Base-by-base conservation (phyloP, 2,329 filamentous ascomycete species). In the Karstenula rhodostoma region DNA sequence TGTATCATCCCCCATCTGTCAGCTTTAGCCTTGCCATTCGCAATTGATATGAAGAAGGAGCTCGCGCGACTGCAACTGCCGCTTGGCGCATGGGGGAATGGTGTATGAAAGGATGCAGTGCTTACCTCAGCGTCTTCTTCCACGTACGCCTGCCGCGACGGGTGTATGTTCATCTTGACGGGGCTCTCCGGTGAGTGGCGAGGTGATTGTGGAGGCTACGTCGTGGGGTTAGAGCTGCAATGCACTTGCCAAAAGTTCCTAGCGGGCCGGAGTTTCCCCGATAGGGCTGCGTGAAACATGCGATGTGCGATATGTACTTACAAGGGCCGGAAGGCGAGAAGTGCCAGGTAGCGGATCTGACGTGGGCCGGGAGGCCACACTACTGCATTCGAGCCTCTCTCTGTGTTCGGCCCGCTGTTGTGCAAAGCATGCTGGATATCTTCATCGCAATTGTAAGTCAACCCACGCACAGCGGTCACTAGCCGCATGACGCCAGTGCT, bases 71-170 rank as follows among this genome's bases (percentile, higher is more conserved):
- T 53, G 37, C 46, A 55, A 40, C 29, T 37, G 54, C 23, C 43
- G 46, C 44, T 44, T 29, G 33, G 54, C 44, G 44, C 56, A 56
- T 54, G 60, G 56, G 57, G 59, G n/a, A 23, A 32, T 15, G 4
- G 8, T 22, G 43, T 25, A 13, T 4, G 25, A 13, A 48, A 49
- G 9, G 23, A 32, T 23, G 13, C 1, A 17, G 25, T 54, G 29
- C 86, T 83, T 85, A 91, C 89, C 83, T 90, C 86, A 56, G 84
- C 79, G 74, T 87, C 84, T 46, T 97, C 94, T 84, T 98, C 94
- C 66, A 98, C 93, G 79, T 96, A 97, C 44, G 94, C 94, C 80
- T 94, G 90, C 67, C 95, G 88, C 77, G 94, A 89, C 60, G 94
- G 94, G 83, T 97, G 94, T 82, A 96, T 85, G 77, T 81, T 85